Evolutionary conservation across 2,329 filamentous ascomycete genomes (phyloP), one percentile per base, ranked within the genome.

Genomic region (Aspergillus nomiae): DNA sequence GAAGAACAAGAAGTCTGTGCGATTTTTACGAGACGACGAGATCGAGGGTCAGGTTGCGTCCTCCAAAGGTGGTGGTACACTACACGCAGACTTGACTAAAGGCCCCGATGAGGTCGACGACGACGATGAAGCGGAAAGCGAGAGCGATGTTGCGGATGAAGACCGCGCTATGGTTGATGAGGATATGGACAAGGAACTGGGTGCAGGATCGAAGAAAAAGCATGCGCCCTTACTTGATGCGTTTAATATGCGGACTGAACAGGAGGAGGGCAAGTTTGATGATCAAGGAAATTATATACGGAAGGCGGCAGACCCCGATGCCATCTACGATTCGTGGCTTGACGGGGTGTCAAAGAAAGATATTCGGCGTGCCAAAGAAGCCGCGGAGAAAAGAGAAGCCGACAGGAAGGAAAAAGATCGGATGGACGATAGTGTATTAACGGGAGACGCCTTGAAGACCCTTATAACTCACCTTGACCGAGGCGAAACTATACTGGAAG

Each of bases 201-300:
- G 95, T 2, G 90, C 92, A 1, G 95, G 95, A 16, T 91, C 91
- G 2, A 90, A 96, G 70, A 98, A 97, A 81, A 91, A 89, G 71
- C 92, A 97, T 77, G 95, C 95, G 1, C 95, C 95, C 1, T 92
- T 95, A 76, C 85, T 99, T 7, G 95, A 98, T 77, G 94, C 94
- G 3, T 99, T 99, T 84, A 98, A 99, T 74, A 91, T 99, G 84
- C 89, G 87, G 63, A 82, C 87, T 14, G 95, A 99, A 77, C 89
- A 96, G 76, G 93, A 98, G 73, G 94, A 98, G 70, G 95, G 95
- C 1, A 86, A 89, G 12, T 99, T 97, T 72, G 95, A 99, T 75
- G 91, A 95, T 70, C 83, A 89, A 1, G 94, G 94, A 11, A 99
- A 98, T 77, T 99, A 89, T 75, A 88, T 99, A 51, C 88, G 95